phyloP scores from a whole-genome alignment of 2,329 filamentous ascomycete genomes.

The Colletotrichum sp. region DNA sequence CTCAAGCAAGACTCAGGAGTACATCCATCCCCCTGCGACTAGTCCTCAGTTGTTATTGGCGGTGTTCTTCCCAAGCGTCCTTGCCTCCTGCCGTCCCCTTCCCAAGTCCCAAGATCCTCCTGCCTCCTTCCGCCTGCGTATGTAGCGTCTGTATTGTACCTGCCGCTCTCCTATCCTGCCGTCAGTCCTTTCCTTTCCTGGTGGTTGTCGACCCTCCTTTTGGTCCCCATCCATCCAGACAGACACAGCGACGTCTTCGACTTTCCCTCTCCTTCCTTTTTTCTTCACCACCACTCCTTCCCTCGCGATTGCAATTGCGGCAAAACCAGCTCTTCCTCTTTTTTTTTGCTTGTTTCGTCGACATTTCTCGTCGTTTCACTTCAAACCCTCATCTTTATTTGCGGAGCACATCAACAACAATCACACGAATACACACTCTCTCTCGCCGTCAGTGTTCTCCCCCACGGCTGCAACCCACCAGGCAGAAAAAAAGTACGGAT shows the following conservation, averaged over 20 bases:
- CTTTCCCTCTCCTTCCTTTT: background rate
- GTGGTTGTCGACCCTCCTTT: background rate
- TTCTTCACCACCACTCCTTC: background rate
- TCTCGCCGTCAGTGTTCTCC: background rate
- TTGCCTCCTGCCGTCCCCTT: background rate
- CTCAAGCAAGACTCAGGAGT: background rate
- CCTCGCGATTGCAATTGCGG: background rate
- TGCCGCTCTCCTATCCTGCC: background rate
- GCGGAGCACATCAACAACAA: background rate
- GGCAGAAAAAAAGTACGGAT: constrained; percentile 16
- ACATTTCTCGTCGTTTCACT: background rate
- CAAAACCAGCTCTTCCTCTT: background rate
- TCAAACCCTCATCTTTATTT: background rate
- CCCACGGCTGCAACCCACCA: background rate
- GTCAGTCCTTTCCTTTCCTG: background rate
- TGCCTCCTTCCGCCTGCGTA: background rate
- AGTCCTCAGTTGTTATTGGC: background rate
- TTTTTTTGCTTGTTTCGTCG: background rate
- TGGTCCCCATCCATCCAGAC: background rate
- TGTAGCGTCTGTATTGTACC: background rate
- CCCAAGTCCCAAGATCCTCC: background rate
- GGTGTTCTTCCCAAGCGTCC: background rate
- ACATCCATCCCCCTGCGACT: background rate
- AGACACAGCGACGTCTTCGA: background rate
- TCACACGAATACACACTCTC: background rate